Conservation (phyloP, 2,329 filamentous ascomycete genomes). For the Aspergillus ibericus region DNA sequence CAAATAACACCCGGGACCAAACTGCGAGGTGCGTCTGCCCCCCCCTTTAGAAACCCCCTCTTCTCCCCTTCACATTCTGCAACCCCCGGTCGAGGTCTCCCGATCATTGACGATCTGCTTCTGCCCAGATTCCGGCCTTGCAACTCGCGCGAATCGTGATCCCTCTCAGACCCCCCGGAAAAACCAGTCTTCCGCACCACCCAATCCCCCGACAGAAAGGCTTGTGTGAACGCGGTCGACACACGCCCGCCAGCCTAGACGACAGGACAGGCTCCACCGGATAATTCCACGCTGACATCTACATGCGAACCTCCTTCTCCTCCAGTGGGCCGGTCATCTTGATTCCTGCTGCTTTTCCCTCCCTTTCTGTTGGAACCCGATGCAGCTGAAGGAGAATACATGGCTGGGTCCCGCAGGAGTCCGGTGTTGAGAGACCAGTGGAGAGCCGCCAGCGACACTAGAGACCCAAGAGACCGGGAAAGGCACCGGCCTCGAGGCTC, state of each 20-base stretch:
- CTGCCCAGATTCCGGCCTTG: constrained; percentile 17
- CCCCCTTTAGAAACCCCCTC: neutral
- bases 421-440: constrained; percentile 53
- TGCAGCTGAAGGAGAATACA: constrained; percentile 46
- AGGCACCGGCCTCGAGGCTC: constrained; percentile 45
- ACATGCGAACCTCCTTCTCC: constrained; percentile 15
- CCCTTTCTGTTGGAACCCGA: constrained; percentile 30
- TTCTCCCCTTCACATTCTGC: neutral
- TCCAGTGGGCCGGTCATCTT: constrained; percentile 14
- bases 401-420: constrained; percentile 52
- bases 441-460: constrained; percentile 46
- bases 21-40: constrained; percentile 19
- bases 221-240: constrained; percentile 31
- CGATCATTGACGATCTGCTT: constrained; percentile 6
- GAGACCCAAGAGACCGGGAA: constrained; percentile 38
- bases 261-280: constrained; percentile 19
- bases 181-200: constrained; percentile 33
- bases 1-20: neutral
- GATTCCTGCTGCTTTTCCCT: constrained; percentile 13
- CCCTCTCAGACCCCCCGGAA: constrained; percentile 26
- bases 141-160: constrained; percentile 9
- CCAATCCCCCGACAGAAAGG: constrained; percentile 27
- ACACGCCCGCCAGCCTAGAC: constrained; percentile 21
- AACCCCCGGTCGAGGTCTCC: neutral
- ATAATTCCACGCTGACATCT: constrained; percentile 23